Base-by-base conservation (phyloP, 306 rosid species). In the Cicer cuneatum region DNA sequence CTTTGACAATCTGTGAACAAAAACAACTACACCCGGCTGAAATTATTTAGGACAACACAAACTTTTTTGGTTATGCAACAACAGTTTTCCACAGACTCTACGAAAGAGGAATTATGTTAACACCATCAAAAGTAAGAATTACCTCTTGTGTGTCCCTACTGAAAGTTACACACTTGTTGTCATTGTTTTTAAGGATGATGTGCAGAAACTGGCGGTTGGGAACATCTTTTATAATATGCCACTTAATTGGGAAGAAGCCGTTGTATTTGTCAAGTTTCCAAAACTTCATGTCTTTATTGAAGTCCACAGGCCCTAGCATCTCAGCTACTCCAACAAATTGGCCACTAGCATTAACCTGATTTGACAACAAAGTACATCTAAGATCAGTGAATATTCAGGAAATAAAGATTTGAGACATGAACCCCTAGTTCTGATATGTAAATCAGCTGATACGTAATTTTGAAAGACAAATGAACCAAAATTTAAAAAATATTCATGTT, bases 111-210 rank as follows among this genome's bases (percentile, higher is more conserved):
- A 40, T 18, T 29, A 69, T 9, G 46, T 46, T 46, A 69, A 62
- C 53, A 43, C 45, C 72, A 37, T 66, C 12, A 21, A 39, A 73
- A 61, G 42, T 24, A 80, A 70, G 66, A 68, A 54, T 69, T 86
- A 93, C 98, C 98, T 93, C 98, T 59, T 93, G 98, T 38, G 98
- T 90, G 82, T 93, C 98, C 72, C 96, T 86, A 37, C 85, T 90
- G 82, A 70, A 84, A 58, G 95, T 93, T 38, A 93, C 96, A 14
- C 86, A 68, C 72, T 72, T 82, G 83, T 90, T 89, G 38, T 93
- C 95, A 78, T 90, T 88, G 54, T 72, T 80, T 73, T 83, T 86
- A 33, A 93, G 91, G 69, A 81, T 86, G 59, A 93, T 90, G 77
- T 87, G 92, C 76, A 80, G 80, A 83, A 93, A 80, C 57, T 74